Base-by-base conservation (phyloP, 1,139 yeast genomes). In the Lodderomyces orthopsilosis region DNA sequence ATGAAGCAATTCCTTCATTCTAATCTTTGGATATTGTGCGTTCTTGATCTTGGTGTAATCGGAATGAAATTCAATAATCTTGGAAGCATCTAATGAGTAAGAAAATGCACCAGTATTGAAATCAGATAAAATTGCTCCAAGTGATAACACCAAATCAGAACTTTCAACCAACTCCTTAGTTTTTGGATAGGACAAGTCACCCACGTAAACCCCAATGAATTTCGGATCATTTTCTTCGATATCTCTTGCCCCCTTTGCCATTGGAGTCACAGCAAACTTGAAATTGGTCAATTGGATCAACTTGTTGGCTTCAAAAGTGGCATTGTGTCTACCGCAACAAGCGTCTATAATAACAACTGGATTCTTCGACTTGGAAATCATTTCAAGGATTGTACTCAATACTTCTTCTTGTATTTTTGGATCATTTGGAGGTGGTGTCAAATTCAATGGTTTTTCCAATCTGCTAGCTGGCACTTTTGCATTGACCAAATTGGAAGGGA, bases 21-120 rank as follows among this genome's bases (percentile, higher is more conserved):
- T 59, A 19, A 68, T 66, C 18, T 60, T 59, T 5, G 68, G 64
- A 52, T 63, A 68, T 32, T 59, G 58, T 14, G 73, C 73, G 39
- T 55, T 57, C 46, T 57, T 59, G 41, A 68, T 62, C 50, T 67
- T 67, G 41, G 67, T 66, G 51, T 65, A 61, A 49, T 66, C 66
- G 4, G 73, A 66, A 51, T 68, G 74, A 58, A 68, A 66, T 50
- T 68, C 74, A 33, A 68, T 59, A 4, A 68, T 63, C 45, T 67
- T 67, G 45, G 61, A 65, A 21, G 71, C 63, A 47, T 57, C 60
- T 47, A 63, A 63, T 7, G 70, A 62, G 49, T 68, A 68, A 3
- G 71, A 65, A 49, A 68, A 68, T 3, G 71, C 61, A 13, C 73
- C 73, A 9, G 74, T 68, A 51, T 66, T 67, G 57, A 68, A 68